Base-by-base conservation (phyloP, 2,329 filamentous ascomycete genomes). In the Ascochyta clinopodiicola region DNA sequence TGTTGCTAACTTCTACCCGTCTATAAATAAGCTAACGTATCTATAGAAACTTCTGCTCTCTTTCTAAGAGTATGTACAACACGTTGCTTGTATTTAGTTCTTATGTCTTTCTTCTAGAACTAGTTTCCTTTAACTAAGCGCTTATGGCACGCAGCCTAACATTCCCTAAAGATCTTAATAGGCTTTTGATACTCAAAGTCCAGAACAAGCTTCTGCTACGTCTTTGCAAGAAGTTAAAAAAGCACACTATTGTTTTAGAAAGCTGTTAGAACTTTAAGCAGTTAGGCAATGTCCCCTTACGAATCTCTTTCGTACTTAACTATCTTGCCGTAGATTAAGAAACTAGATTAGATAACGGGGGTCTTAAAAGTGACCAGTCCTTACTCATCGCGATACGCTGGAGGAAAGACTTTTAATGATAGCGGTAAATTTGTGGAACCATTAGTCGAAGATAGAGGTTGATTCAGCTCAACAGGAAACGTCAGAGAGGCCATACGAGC, bases 81-180 rank as follows among this genome's bases (percentile, higher is more conserved):
- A 48, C 64, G n/a, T 67, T 66, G 15, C 66, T 76, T 25, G 56
- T 71, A 44, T 70, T 75, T 12, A 76, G 73, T 51, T 66, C 59
- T 4, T 56, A 76, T 51, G 51, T 71, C 48, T 66, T 64, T 34
- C 61, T 75, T 25, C 62, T 73, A 36, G 51, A 66, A 17, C 60
- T 78, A 45, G 65, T 77, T 25, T 76, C 76, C 44, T 50, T 61
- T 22, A 63, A 73, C 51, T 13, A 59, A 19, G 71, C 55, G 17
- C 78, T 77, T 40, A 69, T 72, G 54, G 68, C 43, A 12, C 17
- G 15, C 22, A 45, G 36, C 6, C 15, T 45, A 13, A 45, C 32
- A 12, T 24, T 17, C 6, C 42, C 27, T 22, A 17, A 44, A 12
- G 42, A 44, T 9, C n/a, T 44, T 7, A 44, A 9, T 24, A 34